Evolutionary conservation across 148 eudicot genomes (phyloP).

Genomic region (Silene latifolia): DNA sequence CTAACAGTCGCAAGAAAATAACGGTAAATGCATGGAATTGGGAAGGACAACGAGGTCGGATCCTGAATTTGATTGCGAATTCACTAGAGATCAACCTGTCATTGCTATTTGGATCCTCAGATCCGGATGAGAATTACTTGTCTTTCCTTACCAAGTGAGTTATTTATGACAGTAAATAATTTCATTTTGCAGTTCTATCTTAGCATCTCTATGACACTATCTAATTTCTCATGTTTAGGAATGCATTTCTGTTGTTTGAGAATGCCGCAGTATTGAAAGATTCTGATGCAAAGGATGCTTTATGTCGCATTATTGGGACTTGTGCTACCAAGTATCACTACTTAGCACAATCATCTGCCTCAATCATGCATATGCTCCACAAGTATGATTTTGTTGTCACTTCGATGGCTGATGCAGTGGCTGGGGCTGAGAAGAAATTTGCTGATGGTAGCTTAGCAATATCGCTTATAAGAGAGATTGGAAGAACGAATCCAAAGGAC

Average conservation of each 20-base stretch:
- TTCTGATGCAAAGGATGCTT: constrained; percentile 68
- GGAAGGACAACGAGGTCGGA: constrained; percentile 75
- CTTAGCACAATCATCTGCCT: constrained; percentile 72
- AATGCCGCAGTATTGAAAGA: constrained; percentile 67
- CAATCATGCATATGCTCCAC: constrained; percentile 84
- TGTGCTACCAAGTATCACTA: constrained; percentile 90
- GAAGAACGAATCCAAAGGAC: constrained; percentile 80
- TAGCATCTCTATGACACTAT: constrained; percentile 2
- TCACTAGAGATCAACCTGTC: constrained; percentile 85
- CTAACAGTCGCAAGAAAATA: constrained; percentile 64
- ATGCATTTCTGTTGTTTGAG: constrained; percentile 75
- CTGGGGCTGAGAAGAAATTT: constrained; percentile 78
- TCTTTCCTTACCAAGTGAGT: constrained; percentile 87
- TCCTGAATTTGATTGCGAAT: constrained; percentile 74
- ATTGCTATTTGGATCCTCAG: constrained; percentile 81
- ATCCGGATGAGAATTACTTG: constrained; percentile 86
- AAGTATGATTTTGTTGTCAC: constrained; percentile 75
- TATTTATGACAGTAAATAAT: not conserved
- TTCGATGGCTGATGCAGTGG: constrained; percentile 78
- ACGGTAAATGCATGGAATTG: constrained; percentile 84
- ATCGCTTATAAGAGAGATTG: constrained; percentile 77
- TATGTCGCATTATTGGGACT: constrained; percentile 85
- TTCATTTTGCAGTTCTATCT: not conserved
- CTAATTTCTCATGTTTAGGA: constrained; percentile 39
- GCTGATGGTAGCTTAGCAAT: constrained; percentile 82